Percentiles rank a stretch among this genome's conserved stretches.
These are phyloP conservation scores for Cordyceps militaris DNA, from an alignment of 2,329 filamentous ascomycete species.

Conservation along the genomic window DNA sequence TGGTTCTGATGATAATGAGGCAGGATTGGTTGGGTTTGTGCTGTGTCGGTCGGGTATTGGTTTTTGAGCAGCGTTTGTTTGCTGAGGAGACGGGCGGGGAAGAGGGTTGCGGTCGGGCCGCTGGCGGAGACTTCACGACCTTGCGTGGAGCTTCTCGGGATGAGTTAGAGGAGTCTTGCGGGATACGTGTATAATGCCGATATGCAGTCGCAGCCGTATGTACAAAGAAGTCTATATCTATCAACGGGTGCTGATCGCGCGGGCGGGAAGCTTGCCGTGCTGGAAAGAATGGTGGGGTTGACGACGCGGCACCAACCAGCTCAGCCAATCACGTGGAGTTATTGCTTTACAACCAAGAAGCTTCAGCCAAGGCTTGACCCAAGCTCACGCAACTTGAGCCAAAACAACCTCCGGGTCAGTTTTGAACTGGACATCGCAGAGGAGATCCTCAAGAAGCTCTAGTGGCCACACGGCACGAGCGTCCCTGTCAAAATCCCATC, in stretches of 20 bases:
- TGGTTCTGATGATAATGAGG: background rate
- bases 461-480: background rate
- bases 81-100: background rate
- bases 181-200: background rate
- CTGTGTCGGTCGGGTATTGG: background rate
- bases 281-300: background rate
- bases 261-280: background rate
- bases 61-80: background rate
- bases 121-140: background rate
- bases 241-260: too few relatives aligned
- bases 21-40: background rate
- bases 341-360: background rate
- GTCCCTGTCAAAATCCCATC: background rate
- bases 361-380: background rate
- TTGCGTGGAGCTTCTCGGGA: too few relatives aligned
- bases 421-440: background rate
- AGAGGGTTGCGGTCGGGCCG: background rate
- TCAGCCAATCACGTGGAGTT: conserved; percentile 8
- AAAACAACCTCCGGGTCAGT: background rate
- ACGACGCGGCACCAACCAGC: background rate
- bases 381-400: background rate
- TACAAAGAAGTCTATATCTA: too few relatives aligned
- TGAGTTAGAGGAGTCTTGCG: too few relatives aligned
- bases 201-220: too few relatives aligned
- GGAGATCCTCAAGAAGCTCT: background rate